A percentile compares a stretch with the other conserved stretches of the same genome.
Evolutionary conservation across 257 asterid species (phyloP).

Genomic region (Petunia secreta): DNA sequence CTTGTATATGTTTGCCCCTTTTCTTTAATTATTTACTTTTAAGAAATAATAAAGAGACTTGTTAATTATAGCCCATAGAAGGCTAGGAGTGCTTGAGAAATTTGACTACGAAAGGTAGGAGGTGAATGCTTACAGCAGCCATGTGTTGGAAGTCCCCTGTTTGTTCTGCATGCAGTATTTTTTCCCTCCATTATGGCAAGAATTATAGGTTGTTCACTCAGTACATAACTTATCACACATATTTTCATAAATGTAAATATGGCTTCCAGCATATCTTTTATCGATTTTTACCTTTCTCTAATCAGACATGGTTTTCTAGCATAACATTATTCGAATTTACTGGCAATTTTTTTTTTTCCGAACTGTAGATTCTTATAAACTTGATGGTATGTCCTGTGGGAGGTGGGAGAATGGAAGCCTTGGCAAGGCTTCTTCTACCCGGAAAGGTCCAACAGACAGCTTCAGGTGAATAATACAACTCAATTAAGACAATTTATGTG

Average conservation of each 20-base stretch:
- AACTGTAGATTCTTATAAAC: slow-evolving; percentile 37
- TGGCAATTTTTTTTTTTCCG: slow-evolving; percentile 31
- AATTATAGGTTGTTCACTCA: slow-evolving; percentile 18
- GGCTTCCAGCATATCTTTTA: too few relatives aligned
- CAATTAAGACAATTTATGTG: slow-evolving; percentile 9
- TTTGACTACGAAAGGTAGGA: too few relatives aligned
- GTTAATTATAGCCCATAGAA: not conserved
- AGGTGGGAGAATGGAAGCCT: slow-evolving; percentile 80
- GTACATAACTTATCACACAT: not conserved
- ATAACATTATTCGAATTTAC: not conserved
- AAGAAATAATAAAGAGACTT: not conserved
- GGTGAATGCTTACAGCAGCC: not conserved
- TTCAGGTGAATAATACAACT: slow-evolving; percentile 51
- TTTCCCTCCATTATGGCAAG: not conserved
- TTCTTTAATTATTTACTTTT: slow-evolving; percentile 3
- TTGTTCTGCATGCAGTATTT: slow-evolving; percentile 10
- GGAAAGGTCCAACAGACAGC: slow-evolving; percentile 50
- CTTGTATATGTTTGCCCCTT: not conserved
- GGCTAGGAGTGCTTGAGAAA: not conserved
- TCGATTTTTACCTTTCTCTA: too few relatives aligned
- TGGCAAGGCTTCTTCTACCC: slow-evolving; percentile 62
- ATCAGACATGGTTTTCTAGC: not conserved
- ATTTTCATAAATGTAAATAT: too few relatives aligned
- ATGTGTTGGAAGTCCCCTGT: not conserved
- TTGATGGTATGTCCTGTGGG: slow-evolving; percentile 77